Conservation (phyloP, 805 yeast species). For the Candida methanosorbosa region DNA sequence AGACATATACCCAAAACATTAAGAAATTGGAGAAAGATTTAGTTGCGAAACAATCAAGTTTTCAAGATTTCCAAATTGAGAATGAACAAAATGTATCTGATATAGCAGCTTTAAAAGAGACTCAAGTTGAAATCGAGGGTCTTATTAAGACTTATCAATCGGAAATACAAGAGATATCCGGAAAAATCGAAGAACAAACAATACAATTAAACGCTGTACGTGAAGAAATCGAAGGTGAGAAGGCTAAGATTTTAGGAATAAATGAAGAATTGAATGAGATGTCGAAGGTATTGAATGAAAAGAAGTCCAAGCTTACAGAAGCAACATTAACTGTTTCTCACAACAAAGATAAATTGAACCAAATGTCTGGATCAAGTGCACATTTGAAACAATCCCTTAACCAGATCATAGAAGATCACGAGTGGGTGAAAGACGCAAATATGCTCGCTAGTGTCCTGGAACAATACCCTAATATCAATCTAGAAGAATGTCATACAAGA, state of each 20-base stretch:
- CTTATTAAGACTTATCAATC: slow-evolving; percentile 27
- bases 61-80: slow-evolving; percentile 60
- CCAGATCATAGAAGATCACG: slow-evolving; percentile 42
- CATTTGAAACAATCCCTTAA: slow-evolving; percentile 30
- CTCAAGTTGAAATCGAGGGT: slow-evolving; percentile 26
- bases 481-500: slow-evolving; percentile 53
- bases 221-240: slow-evolving; percentile 42
- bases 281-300: slow-evolving; percentile 32
- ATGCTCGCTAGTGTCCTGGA: slow-evolving; percentile 47
- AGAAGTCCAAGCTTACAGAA: slow-evolving; percentile 36
- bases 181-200: slow-evolving; percentile 20
- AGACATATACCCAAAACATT: slow-evolving; percentile 27
- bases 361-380: slow-evolving; percentile 19
- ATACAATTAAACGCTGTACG: slow-evolving; percentile 18
- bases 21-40: slow-evolving; percentile 28
- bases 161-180: slow-evolving; percentile 16
- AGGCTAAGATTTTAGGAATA: slow-evolving; percentile 51
- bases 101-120: slow-evolving; percentile 33
- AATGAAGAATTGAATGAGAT: slow-evolving; percentile 71
- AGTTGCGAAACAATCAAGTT: slow-evolving; percentile 39
- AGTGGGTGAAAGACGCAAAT: slow-evolving; percentile 67
- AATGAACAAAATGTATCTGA: slow-evolving; percentile 62
- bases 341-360: slow-evolving; percentile 41
- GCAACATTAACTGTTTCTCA: slow-evolving; percentile 43
- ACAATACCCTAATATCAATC: slow-evolving; percentile 53